These are phyloP conservation scores for Athelia sp. DNA, from an alignment of 1,284 basidiomycete genomes.

Conservation along the genomic window DNA sequence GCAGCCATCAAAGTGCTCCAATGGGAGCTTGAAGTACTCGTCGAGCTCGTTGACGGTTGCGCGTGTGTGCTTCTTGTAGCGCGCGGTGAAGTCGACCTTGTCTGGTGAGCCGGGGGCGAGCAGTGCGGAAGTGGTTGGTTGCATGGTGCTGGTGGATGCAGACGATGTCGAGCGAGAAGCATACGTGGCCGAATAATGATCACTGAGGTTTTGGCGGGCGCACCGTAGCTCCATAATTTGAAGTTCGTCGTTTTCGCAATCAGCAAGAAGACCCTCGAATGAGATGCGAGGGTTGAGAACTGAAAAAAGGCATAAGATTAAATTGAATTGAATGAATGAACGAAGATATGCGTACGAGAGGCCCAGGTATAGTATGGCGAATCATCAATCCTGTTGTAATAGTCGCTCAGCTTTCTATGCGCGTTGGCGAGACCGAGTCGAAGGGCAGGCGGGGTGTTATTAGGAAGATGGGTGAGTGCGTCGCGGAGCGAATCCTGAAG, in stretches of 20 bases:
- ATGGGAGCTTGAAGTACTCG: conserved; percentile 15
- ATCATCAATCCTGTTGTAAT: conserved; percentile 9
- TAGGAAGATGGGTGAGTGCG: conserved; percentile 6
- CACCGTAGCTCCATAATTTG: no score
- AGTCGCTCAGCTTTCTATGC: conserved; percentile 14
- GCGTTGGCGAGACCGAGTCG: conserved; percentile 7
- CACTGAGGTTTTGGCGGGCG: no score
- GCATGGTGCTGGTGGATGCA: no score
- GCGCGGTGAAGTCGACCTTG: no score
- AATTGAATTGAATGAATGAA: not conserved
- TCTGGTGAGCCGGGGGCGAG: no score
- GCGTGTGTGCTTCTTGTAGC: no score
- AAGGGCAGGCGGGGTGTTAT: conserved; percentile 2
- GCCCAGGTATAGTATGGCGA: conserved; percentile 16
- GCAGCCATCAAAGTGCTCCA: conserved; percentile 18
- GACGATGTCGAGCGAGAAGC: no score
- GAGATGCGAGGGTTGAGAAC: not conserved
- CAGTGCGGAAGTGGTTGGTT: no score
- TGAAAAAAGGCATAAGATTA: not conserved
- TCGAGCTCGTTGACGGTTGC: conserved; percentile 14
- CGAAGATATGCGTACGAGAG: conserved; percentile 9
- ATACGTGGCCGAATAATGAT: no score
- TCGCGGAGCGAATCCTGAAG: conserved; percentile 14
- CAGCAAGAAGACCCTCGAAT: not conserved
- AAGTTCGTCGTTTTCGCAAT: not conserved